Conservation (phyloP, 768 basidiomycete species). For the Neoboletus brunneissimus region DNA sequence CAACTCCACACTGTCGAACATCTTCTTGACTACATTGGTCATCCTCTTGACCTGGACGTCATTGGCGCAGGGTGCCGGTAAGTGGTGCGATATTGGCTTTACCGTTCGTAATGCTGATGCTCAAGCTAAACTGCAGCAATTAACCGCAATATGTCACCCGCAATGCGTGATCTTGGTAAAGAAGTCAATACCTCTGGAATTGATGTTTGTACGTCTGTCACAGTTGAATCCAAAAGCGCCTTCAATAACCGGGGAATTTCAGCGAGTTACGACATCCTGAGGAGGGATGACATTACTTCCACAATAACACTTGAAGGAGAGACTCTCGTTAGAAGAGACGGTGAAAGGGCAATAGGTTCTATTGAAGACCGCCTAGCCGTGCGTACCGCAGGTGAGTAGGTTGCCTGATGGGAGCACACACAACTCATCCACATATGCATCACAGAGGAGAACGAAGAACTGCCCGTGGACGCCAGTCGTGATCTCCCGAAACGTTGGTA, state of each 20-base stretch:
- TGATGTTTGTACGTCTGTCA: constrained; percentile 2
- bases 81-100: neutral
- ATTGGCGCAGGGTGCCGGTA: constrained; percentile 5
- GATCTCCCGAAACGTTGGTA: constrained; percentile 6
- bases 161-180: neutral
- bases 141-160: neutral
- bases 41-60: constrained; percentile 5
- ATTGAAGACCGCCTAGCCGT: neutral
- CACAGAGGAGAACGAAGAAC: neutral
- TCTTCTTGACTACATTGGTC: neutral
- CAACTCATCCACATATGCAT: neutral
- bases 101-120: neutral
- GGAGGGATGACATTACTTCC: neutral
- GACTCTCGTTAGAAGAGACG: neutral
- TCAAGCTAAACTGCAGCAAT: constrained; percentile 1
- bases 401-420: neutral
- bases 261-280: neutral
- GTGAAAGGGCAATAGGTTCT: neutral
- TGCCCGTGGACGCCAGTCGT: neutral
- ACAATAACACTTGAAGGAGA: neutral
- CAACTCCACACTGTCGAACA: neutral
- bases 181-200: neutral
- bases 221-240: neutral
- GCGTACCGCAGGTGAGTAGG: constrained; percentile 3
- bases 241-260: neutral